Conservation (phyloP, 495 filamentous ascomycete genomes). For the Penicillium verhagenii region DNA sequence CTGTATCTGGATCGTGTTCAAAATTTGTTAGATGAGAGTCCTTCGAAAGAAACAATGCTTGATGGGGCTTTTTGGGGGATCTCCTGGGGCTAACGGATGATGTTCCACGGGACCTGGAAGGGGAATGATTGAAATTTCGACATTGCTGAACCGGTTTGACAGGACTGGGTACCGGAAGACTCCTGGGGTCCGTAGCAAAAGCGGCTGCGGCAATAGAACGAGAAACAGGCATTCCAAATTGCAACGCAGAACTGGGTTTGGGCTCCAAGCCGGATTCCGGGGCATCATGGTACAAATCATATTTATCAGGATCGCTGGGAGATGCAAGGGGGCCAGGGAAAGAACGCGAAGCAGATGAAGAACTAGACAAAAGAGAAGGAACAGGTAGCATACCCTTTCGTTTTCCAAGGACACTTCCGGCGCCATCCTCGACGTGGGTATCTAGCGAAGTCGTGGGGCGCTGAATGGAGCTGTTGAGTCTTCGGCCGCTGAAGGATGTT, state of each 20-base stretch:
- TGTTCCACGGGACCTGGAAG: constrained; percentile 3
- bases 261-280: not conserved
- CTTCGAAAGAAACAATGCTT: constrained; percentile 61
- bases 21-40: constrained; percentile 60
- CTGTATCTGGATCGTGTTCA: constrained; percentile 49
- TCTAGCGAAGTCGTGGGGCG: constrained; percentile 64
- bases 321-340: constrained; percentile 25
- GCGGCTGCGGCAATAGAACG: not conserved
- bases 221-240: not conserved
- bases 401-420: constrained; percentile 49
- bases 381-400: constrained; percentile 65
- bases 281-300: not conserved
- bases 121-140: constrained; percentile 5
- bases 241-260: not conserved
- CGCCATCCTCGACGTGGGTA: constrained; percentile 47
- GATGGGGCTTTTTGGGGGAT: constrained; percentile 25
- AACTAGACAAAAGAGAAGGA: constrained; percentile 22
- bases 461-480: constrained; percentile 41
- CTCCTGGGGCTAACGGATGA: constrained; percentile 2
- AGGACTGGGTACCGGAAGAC: not conserved
- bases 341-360: constrained; percentile 6
- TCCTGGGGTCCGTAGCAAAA: not conserved
- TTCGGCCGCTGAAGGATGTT: constrained; percentile 43
- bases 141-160: not conserved
- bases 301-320: not conserved